These are phyloP conservation scores for Durotheca rogersii DNA, from an alignment of 495 filamentous ascomycete genomes.

Conservation along the genomic window DNA sequence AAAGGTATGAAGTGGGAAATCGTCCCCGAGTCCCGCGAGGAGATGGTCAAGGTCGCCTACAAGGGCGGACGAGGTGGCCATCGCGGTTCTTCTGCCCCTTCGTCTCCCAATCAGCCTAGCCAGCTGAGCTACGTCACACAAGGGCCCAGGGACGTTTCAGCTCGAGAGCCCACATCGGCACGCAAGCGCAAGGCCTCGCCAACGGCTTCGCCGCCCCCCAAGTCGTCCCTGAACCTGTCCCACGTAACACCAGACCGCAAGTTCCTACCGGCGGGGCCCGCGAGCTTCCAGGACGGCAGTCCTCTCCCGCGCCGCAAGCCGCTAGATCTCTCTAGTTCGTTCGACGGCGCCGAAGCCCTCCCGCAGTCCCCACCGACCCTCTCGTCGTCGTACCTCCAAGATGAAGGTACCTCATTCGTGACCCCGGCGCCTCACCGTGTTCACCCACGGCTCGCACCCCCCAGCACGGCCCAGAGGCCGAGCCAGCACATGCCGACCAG, in stretches of 20 bases:
- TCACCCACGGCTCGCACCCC: conserved; percentile 80
- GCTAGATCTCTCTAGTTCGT: conserved; percentile 46
- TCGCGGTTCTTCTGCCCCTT: conserved; percentile 57
- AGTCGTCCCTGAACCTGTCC: conserved; percentile 47
- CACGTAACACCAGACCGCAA: conserved; percentile 60
- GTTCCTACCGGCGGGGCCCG: conserved; percentile 23
- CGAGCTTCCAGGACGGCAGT: conserved; percentile 58
- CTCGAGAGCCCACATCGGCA: conserved; percentile 41
- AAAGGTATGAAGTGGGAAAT: conserved; percentile 99
- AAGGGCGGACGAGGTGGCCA: conserved; percentile 58
- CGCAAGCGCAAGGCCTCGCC: conserved; percentile 55
- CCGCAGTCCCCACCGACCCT: conserved; percentile 69
- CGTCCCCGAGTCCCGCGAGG: conserved; percentile 73
- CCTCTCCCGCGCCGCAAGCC: conserved; percentile 54
- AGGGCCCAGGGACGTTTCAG: conserved; percentile 49
- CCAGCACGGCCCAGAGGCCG: conserved; percentile 84
- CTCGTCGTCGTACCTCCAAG: conserved; percentile 60
- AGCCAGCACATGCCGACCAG: conserved; percentile 94
- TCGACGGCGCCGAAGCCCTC: conserved; percentile 59
- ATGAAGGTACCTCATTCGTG: conserved; percentile 61
- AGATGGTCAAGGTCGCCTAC: conserved; percentile 54
- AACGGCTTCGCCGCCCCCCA: conserved; percentile 48
- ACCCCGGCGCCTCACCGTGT: conserved; percentile 85
- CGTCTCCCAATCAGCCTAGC: conserved; percentile 50
- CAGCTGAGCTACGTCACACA: conserved; percentile 52